Conservation (phyloP, 805 yeast species). For the Sungouiozyma intestinalis region DNA sequence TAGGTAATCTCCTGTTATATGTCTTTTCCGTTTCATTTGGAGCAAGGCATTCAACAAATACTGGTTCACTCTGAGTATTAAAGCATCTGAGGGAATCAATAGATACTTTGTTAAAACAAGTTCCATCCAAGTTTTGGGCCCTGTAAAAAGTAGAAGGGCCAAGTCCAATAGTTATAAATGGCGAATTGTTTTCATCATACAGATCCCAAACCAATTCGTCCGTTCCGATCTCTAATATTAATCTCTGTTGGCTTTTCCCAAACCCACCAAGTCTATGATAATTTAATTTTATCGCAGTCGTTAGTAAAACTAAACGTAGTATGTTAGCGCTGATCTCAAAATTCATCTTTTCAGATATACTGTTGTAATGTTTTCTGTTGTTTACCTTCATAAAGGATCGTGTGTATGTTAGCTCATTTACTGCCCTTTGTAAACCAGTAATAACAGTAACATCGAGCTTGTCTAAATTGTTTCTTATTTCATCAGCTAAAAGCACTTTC, state of each 20-base stretch:
- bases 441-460: constrained; percentile 33
- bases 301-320: constrained; percentile 33
- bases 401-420: constrained; percentile 32
- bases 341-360: constrained; percentile 30
- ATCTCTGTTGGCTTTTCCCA: constrained; percentile 12
- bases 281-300: constrained; percentile 33
- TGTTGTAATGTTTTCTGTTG: constrained; percentile 26
- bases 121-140: constrained; percentile 42
- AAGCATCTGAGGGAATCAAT: constrained; percentile 41
- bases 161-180: constrained; percentile 45
- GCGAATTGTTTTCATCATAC: constrained; percentile 36
- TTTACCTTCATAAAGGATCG: constrained; percentile 33
- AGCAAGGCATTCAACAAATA: constrained; percentile 43
- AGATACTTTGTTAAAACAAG: constrained; percentile 38
- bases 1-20: constrained; percentile 24
- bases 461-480: constrained; percentile 31
- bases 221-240: constrained; percentile 42
- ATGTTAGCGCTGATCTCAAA: constrained; percentile 28
- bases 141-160: constrained; percentile 39
- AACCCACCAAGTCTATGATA: constrained; percentile 22
- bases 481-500: constrained; percentile 45
- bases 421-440: constrained; percentile 39
- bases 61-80: constrained; percentile 37
- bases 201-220: constrained; percentile 53
- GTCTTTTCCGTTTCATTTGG: constrained; percentile 27